Conservation (phyloP, 345 rosid species). For the Clausena lansium region DNA sequence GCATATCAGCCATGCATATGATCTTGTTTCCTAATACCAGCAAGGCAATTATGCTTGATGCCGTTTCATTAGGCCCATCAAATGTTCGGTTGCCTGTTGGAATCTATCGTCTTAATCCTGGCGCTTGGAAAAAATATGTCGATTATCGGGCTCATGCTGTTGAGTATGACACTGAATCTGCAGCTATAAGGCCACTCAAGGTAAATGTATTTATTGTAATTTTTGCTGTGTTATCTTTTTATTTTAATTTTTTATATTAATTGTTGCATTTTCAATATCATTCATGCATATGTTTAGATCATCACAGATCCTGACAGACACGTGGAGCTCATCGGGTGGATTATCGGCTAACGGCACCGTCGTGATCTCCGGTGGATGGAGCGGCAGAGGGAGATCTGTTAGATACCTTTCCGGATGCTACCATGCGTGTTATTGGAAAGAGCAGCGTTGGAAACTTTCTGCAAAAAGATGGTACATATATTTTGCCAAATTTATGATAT, state of each 20-base stretch:
- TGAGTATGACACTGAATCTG: slow-evolving; percentile 13
- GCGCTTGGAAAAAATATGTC: neutral
- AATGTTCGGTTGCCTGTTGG: neutral
- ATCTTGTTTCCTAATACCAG: slow-evolving; percentile 17
- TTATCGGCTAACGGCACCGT: slow-evolving; percentile 31
- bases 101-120: neutral
- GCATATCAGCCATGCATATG: slow-evolving; percentile 28
- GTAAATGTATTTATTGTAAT: neutral
- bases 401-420: slow-evolving; percentile 26
- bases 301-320: slow-evolving; percentile 38
- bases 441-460: slow-evolving; percentile 28
- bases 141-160: slow-evolving; percentile 21
- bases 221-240: neutral
- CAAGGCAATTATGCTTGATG: slow-evolving; percentile 23
- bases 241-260: neutral
- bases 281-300: neutral
- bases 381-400: slow-evolving; percentile 30
- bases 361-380: slow-evolving; percentile 34
- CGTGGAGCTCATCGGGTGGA: slow-evolving; percentile 49
- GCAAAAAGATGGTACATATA: slow-evolving; percentile 29
- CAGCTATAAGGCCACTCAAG: slow-evolving; percentile 10
- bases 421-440: slow-evolving; percentile 29
- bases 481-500: too few species aligned
- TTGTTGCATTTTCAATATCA: neutral
- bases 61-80: slow-evolving; percentile 15